These are phyloP conservation scores for Hamamelis virginiana DNA, from an alignment of 164 flowering plant species.

Conservation along the genomic window DNA sequence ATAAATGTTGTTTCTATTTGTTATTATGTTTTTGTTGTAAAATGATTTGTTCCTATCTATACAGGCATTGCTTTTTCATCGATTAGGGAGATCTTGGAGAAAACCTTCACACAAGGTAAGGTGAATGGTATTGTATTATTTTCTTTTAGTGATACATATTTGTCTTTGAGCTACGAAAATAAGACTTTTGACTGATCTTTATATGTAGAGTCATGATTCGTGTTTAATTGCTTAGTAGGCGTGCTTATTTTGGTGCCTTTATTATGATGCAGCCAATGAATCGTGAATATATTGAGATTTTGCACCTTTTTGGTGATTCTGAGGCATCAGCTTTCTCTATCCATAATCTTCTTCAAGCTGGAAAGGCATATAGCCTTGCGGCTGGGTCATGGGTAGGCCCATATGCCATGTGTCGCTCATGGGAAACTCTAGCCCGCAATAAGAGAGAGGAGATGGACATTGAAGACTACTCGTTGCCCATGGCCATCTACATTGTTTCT, in stretches of 20 bases:
- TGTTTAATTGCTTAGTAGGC: slow-evolving; percentile 14
- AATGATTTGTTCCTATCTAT: background rate
- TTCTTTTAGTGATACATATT: background rate
- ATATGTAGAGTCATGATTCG: slow-evolving; percentile 8
- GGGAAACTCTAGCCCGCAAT: slow-evolving; percentile 71
- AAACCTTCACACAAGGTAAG: slow-evolving; percentile 60
- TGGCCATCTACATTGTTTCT: slow-evolving; percentile 89
- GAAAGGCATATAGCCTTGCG: slow-evolving; percentile 77
- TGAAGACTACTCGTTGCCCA: slow-evolving; percentile 44
- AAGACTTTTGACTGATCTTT: background rate
- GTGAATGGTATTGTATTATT: background rate
- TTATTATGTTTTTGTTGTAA: background rate
- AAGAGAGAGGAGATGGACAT: slow-evolving; percentile 32
- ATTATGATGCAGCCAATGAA: slow-evolving; percentile 60
- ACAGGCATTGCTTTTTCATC: slow-evolving; percentile 82
- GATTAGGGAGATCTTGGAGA: slow-evolving; percentile 89
- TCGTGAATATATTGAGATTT: slow-evolving; percentile 57
- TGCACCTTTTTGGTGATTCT: slow-evolving; percentile 86
- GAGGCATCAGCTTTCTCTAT: slow-evolving; percentile 74
- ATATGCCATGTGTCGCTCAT: slow-evolving; percentile 93
- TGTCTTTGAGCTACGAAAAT: slow-evolving; percentile 1
- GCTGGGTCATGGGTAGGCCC: slow-evolving; percentile 99
- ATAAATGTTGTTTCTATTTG: background rate
- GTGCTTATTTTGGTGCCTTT: slow-evolving; percentile 24
- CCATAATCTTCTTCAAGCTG: slow-evolving; percentile 85